Evolutionary conservation across 1,284 basidiomycete genomes (phyloP).

Genomic region (Boletus calvinii): DNA sequence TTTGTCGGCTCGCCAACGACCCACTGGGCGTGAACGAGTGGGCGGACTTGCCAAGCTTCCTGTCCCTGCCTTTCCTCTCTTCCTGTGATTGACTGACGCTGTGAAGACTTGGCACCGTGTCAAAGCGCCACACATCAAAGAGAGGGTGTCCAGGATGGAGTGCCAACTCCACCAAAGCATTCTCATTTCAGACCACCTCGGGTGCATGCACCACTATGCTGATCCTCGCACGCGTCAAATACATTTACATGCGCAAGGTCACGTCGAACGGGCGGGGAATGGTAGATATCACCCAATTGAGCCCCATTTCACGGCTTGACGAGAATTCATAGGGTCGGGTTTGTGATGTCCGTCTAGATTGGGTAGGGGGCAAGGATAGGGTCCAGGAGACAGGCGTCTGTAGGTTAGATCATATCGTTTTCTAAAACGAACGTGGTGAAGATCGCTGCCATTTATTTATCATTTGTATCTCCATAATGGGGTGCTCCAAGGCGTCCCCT

Average conservation of each 20-base stretch:
- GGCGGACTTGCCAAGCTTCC: constrained; percentile 60
- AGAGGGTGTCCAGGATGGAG: constrained; percentile 70
- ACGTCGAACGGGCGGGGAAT: constrained; percentile 33
- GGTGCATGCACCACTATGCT: constrained; percentile 40
- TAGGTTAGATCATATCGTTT: background rate
- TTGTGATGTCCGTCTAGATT: constrained; percentile 15
- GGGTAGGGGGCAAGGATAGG: background rate
- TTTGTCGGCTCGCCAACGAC: constrained; percentile 64
- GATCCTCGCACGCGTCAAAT: constrained; percentile 55
- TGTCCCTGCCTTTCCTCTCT: background rate
- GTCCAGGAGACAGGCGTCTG: background rate
- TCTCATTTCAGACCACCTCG: constrained; percentile 43
- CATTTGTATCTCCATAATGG: no score
- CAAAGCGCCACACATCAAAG: constrained; percentile 61
- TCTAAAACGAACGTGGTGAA: no score
- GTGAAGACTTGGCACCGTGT: constrained; percentile 38
- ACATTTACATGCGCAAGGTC: constrained; percentile 60
- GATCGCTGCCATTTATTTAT: no score
- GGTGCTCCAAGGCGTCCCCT: no score
- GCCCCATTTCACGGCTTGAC: constrained; percentile 55
- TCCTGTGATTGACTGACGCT: background rate
- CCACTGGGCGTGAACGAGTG: constrained; percentile 63
- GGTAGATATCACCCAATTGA: constrained; percentile 53
- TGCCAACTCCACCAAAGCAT: constrained; percentile 50
- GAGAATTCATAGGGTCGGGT: constrained; percentile 47